These are phyloP conservation scores for Colletotrichum ledebouriae DNA, from an alignment of 2,329 filamentous ascomycete genomes.

Conservation along the genomic window DNA sequence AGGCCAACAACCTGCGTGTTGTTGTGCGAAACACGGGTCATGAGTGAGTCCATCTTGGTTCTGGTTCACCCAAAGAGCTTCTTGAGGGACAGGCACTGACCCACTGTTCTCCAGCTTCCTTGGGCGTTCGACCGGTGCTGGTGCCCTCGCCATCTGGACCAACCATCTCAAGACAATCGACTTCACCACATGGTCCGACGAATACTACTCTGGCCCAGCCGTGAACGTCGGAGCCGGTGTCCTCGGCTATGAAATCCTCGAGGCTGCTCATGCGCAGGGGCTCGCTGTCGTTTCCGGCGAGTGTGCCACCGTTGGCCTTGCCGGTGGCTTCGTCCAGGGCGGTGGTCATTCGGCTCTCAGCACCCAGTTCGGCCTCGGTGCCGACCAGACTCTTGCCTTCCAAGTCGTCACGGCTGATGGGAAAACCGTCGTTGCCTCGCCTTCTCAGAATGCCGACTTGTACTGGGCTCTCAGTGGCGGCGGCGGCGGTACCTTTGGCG, in stretches of 20 bases:
- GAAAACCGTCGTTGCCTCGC: conserved; percentile 56
- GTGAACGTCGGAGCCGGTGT: conserved; percentile 68
- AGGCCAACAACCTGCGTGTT: conserved; percentile 53
- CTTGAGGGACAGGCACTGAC: neutral
- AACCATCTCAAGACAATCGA: conserved; percentile 57
- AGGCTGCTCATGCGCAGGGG: conserved; percentile 50
- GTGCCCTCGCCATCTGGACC: conserved; percentile 55
- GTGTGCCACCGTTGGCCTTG: conserved; percentile 48
- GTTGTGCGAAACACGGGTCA: conserved; percentile 53
- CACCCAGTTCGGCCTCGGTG: conserved; percentile 60
- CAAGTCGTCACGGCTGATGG: conserved; percentile 61
- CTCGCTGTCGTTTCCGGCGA: conserved; percentile 41
- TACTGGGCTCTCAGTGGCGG: conserved; percentile 69
- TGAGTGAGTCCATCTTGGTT: conserved; percentile 42
- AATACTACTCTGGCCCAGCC: conserved; percentile 64
- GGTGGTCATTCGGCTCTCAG: conserved; percentile 60
- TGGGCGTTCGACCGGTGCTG: conserved; percentile 55
- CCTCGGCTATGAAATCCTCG: conserved; percentile 60
- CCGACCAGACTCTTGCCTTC: conserved; percentile 62
- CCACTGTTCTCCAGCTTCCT: conserved; percentile 44
- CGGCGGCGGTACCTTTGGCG: conserved; percentile 65
- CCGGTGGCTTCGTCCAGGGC: conserved; percentile 63
- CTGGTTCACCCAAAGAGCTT: neutral
- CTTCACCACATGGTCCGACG: conserved; percentile 54
- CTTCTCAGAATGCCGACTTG: conserved; percentile 60